Percentiles rank a stretch among this genome's conserved stretches.
These are phyloP conservation scores for Symbiodinium natans DNA, from an alignment of 73 alveolate genomes.

Conservation along the genomic window DNA sequence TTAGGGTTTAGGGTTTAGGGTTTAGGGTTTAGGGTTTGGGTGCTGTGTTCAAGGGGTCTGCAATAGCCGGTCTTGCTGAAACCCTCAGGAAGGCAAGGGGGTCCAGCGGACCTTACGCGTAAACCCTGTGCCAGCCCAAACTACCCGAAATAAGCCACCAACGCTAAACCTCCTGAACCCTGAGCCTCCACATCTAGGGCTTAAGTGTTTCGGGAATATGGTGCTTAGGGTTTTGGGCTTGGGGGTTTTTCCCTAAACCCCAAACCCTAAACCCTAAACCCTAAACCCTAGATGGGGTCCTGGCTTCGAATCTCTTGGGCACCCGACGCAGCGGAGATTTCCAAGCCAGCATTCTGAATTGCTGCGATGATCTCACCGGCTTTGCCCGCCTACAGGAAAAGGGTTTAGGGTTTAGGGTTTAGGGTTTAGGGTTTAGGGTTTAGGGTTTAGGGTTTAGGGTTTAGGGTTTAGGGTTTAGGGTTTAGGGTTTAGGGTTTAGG, in stretches of 20 bases:
- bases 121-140: no score
- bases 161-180: not conserved
- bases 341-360: constrained; percentile 44
- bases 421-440: not conserved
- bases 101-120: no score
- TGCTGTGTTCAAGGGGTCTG: no score
- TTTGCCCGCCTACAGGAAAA: constrained; percentile 12
- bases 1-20: no score
- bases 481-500: not conserved
- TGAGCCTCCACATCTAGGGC: not conserved
- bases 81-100: no score
- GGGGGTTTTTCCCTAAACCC: not conserved
- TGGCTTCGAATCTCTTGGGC: no score
- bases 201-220: no score
- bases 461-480: not conserved
- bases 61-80: no score
- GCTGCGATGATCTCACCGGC: constrained; percentile 78
- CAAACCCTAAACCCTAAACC: not conserved
- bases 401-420: not conserved
- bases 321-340: constrained; percentile 52
- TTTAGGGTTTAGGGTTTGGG: no score
- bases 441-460: not conserved
- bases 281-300: no score
- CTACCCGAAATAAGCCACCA: no score
- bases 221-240: no score